A percentile compares a stretch with the other conserved stretches of the same genome.
These are phyloP conservation scores for Penicillium paneum DNA, from an alignment of 2,329 filamentous ascomycete genomes.

Conservation along the genomic window DNA sequence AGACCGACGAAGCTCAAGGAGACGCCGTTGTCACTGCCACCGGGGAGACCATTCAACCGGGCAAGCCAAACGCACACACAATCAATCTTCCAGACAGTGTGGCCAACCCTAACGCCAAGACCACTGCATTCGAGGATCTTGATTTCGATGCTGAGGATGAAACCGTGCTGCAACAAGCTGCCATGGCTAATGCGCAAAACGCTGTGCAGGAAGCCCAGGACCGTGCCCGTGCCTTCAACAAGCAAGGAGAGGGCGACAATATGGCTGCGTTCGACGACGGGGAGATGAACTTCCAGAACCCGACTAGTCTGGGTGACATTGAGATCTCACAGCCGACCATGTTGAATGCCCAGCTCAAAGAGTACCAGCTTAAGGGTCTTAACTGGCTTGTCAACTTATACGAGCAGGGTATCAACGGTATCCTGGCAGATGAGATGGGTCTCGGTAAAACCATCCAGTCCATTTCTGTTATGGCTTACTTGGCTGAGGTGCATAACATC, in stretches of 20 bases:
- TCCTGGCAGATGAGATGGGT: slow-evolving; percentile 98
- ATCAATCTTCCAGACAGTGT: slow-evolving; percentile 49
- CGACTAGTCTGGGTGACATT: slow-evolving; percentile 87
- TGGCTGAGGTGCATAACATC: slow-evolving; percentile 94
- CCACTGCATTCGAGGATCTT: slow-evolving; percentile 90
- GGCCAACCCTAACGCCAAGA: slow-evolving; percentile 60
- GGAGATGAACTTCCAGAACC: slow-evolving; percentile 99
- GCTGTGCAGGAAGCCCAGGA: slow-evolving; percentile 92
- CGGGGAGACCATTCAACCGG: slow-evolving; percentile 40
- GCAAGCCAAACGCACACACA: slow-evolving; percentile 39
- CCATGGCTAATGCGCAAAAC: slow-evolving; percentile 92
- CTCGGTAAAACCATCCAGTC: slow-evolving; percentile 98
- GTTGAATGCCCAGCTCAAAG: slow-evolving; percentile 89
- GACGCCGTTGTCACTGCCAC: slow-evolving; percentile 66
- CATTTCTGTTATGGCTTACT: slow-evolving; percentile 98
- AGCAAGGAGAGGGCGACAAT: slow-evolving; percentile 58
- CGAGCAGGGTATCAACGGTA: slow-evolving; percentile 99
- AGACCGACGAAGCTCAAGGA: slow-evolving; percentile 92
- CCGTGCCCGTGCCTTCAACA: slow-evolving; percentile 90
- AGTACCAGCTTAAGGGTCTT: slow-evolving; percentile 98
- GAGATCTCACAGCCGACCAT: slow-evolving; percentile 93
- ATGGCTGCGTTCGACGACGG: slow-evolving; percentile 81
- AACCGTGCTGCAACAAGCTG: slow-evolving; percentile 71
- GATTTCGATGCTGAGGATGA: slow-evolving; percentile 97
- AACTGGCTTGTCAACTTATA: slow-evolving; percentile 99